Conservation (phyloP, 345 rosid genomes). For the Brassica carinata region DNA sequence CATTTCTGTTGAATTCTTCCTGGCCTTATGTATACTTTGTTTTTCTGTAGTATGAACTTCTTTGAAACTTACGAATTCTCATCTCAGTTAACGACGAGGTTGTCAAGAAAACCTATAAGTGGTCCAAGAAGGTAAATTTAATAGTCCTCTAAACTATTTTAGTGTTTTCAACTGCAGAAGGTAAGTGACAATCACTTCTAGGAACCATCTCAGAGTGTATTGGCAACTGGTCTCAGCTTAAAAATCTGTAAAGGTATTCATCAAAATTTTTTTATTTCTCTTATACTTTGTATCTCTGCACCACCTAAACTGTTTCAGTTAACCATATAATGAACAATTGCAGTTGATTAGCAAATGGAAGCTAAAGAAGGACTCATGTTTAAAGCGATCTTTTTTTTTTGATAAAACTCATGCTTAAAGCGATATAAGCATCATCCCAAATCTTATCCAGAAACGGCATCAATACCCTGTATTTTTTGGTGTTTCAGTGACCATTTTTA, state of each 20-base stretch:
- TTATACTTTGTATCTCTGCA: too few relatives aligned
- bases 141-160: neutral
- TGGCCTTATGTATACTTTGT: neutral
- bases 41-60: neutral
- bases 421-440: too few relatives aligned
- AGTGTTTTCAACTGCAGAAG: neutral
- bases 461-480: too few relatives aligned
- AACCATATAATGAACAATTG: too few relatives aligned
- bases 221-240: neutral
- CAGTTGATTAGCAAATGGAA: too few relatives aligned
- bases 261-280: neutral
- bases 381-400: too few relatives aligned
- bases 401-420: too few relatives aligned
- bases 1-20: neutral
- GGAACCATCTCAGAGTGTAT: neutral
- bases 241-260: neutral
- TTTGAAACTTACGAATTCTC: neutral
- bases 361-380: too few relatives aligned
- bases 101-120: neutral
- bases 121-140: neutral
- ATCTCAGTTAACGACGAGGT: too few relatives aligned
- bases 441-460: too few relatives aligned
- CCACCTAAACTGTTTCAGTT: too few relatives aligned
- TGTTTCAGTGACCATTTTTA: too few relatives aligned
- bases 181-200: neutral